Conservation (phyloP, 257 asterid genomes). For the Nicotiana sylvestris region DNA sequence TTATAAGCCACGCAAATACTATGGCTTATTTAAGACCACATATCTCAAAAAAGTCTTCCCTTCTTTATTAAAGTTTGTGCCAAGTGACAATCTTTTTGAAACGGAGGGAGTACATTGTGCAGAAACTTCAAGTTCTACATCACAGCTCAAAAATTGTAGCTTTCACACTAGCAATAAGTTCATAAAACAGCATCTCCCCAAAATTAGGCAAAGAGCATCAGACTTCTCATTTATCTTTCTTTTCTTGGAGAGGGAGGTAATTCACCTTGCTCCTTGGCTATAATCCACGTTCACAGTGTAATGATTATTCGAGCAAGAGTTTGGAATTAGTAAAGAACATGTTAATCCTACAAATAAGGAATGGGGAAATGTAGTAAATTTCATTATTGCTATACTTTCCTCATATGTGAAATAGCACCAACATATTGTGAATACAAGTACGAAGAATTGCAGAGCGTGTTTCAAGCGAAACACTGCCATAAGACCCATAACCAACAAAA, state of each 20-base stretch:
- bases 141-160: not conserved
- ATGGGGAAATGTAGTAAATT: not conserved
- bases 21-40: too few species aligned
- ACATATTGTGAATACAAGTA: not conserved
- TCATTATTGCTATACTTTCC: not conserved
- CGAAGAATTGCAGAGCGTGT: not conserved
- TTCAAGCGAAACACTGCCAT: not conserved
- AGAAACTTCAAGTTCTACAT: not conserved
- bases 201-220: not conserved
- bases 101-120: not conserved
- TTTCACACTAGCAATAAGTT: not conserved
- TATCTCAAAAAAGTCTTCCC: too few species aligned
- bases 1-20: too few species aligned
- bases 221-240: not conserved
- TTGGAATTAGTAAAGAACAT: not conserved
- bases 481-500: not conserved
- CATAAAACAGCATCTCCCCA: not conserved
- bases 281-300: not conserved
- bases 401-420: not conserved
- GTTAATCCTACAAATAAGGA: not conserved
- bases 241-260: not conserved
- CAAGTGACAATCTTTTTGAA: too few species aligned
- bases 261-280: not conserved
- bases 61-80: too few species aligned
- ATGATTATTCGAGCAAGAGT: not conserved